Base-by-base conservation (phyloP, 2,329 filamentous ascomycete species). In the Fonsecaea pugnacius region DNA sequence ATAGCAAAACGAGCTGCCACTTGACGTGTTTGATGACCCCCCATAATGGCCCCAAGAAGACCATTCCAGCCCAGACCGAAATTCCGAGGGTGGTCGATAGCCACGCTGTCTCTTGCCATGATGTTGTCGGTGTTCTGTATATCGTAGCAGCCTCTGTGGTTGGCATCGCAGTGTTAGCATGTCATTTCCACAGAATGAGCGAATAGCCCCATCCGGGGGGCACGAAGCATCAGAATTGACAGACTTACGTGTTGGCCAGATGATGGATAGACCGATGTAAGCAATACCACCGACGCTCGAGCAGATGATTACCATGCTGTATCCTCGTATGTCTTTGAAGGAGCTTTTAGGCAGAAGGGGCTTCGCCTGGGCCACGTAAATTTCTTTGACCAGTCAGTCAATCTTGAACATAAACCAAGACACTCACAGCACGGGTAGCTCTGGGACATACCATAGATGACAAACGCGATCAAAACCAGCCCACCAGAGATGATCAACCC, bases 51-150 rank as follows among this genome's bases (percentile, higher is more conserved):
- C 73, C 73, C 40, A 72, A 65, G 51, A 73, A 63, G 35, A 71
- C 62, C 52, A 77, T 75, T 35, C 74, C 75, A 27, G 71, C 70
- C 51, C 73, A 70, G 40, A 73, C 66, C 27, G 73, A 73, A 46
- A 75, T 74, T 7, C 70, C 72, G 14, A 74, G 69, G 14, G 72
- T 72, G n/a, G 59, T 50, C 24, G 57, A 50, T 10, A 59, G 32
- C 57, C 57, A 59, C 43, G 57, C 57, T 14, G 46, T 48, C 46
- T 59, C 57, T 59, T 59, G 27, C 57, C 57, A 59, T 40, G 27
- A n/a, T 8, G 46, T 50, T 32, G 57, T 32, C 46, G 46, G 46
- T 21, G 35, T 24, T 16, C 21, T 46, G 32, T 59, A 59, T 16
- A 59, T 59, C 6, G 51, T 21, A 14, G 51, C 53, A 56, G 27